phyloP scores from a whole-genome alignment of 768 basidiomycete genomes.

The Rhodotorula kratochvilovae region DNA sequence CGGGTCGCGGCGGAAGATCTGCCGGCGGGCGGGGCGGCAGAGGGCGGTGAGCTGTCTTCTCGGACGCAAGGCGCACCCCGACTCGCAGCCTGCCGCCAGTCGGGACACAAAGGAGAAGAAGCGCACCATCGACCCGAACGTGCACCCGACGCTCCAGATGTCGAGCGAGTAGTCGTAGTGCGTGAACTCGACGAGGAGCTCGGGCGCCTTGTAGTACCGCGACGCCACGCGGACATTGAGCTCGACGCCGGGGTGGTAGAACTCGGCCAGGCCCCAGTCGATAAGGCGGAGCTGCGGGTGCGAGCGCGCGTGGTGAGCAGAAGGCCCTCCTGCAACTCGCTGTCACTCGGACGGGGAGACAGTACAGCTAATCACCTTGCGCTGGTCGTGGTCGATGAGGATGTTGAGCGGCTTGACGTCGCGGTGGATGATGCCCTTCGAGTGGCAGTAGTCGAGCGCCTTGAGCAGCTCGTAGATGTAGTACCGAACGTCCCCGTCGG shows the following conservation, averaged over 20 bases:
- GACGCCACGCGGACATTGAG: slow-evolving; percentile 98
- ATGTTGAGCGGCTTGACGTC: slow-evolving; percentile 97
- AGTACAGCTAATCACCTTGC: slow-evolving; percentile 71
- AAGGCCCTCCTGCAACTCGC: too few species aligned
- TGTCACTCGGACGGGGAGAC: too few species aligned
- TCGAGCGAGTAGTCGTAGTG: slow-evolving; percentile 39
- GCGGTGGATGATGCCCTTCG: slow-evolving; percentile 97
- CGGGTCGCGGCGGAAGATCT: slow-evolving; percentile 99
- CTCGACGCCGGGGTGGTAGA: slow-evolving; percentile 94
- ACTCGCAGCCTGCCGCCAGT: too few species aligned
- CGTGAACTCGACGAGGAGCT: slow-evolving; percentile 3
- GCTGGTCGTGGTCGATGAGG: slow-evolving; percentile 97
- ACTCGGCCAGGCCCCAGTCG: slow-evolving; percentile 98
- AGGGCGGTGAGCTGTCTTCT: too few species aligned
- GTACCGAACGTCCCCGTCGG: slow-evolving; percentile 89
- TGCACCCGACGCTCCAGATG: slow-evolving; percentile 96
- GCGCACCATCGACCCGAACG: slow-evolving; percentile 95
- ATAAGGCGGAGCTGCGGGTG: slow-evolving; percentile 74
- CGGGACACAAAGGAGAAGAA: not conserved
- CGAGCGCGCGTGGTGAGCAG: too few species aligned
- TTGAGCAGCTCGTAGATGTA: slow-evolving; percentile 97
- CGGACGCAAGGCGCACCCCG: too few species aligned
- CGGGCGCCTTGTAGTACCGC: slow-evolving; percentile 74
- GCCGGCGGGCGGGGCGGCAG: not conserved
- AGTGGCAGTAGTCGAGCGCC: slow-evolving; percentile 96